A percentile compares a stretch with the other conserved stretches of the same genome.
Evolutionary conservation across 2,329 filamentous ascomycete genomes (phyloP).

Genomic region (Ophiostoma angusticollis): DNA sequence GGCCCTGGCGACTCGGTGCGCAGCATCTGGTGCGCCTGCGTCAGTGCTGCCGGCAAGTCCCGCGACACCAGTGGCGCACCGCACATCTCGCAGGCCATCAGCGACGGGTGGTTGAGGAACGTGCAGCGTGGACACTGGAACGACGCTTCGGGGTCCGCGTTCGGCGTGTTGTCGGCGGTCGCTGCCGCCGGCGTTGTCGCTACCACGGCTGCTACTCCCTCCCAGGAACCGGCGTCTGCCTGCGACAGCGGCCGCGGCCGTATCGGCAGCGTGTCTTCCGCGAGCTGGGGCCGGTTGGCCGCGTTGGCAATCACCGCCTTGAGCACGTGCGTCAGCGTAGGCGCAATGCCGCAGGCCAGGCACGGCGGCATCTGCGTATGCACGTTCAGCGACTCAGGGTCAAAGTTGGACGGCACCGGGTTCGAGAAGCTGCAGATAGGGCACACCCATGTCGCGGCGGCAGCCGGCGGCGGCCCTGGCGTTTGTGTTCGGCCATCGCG

Average conservation of each 20-base stretch:
- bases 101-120: constrained; percentile 81
- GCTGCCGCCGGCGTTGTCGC: not conserved
- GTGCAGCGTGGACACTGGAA: constrained; percentile 78
- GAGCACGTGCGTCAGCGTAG: constrained; percentile 65
- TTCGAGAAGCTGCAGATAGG: constrained; percentile 94
- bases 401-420: constrained; percentile 84
- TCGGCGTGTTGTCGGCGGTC: constrained; percentile 4
- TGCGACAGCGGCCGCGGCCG: constrained; percentile 16
- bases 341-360: constrained; percentile 86
- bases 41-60: constrained; percentile 27
- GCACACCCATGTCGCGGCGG: constrained; percentile 80
- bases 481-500: constrained; percentile 29
- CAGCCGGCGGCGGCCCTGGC: constrained; percentile 32
- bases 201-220: not conserved
- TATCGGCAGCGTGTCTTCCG: constrained; percentile 18
- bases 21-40: constrained; percentile 23
- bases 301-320: constrained; percentile 77
- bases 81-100: constrained; percentile 82
- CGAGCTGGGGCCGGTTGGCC: constrained; percentile 35
- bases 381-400: constrained; percentile 65
- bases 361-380: constrained; percentile 77
- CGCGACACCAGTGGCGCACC: constrained; percentile 58
- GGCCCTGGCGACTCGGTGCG: constrained; percentile 72
- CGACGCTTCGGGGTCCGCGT: constrained; percentile 25
- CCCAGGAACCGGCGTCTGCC: not conserved